phyloP scores from a whole-genome alignment of 2,329 filamentous ascomycete species.

The Fusarium lyarnte region DNA sequence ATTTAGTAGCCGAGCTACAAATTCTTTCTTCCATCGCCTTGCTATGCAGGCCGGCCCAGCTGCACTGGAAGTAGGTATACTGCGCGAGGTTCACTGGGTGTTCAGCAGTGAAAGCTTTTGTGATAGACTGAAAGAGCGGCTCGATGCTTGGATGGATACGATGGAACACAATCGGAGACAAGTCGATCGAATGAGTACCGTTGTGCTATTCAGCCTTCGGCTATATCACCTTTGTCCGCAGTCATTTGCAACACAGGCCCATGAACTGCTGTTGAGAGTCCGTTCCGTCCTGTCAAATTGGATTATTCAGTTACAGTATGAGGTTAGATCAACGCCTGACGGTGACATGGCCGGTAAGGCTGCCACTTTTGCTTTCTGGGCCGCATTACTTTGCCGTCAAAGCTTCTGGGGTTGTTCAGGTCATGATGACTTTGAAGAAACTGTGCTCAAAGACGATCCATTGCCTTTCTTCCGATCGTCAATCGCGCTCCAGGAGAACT shows the following conservation, averaged over 20 bases:
- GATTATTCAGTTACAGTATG: slow-evolving; percentile 57
- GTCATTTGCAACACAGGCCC: slow-evolving; percentile 29
- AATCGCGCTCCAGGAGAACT: slow-evolving; percentile 43
- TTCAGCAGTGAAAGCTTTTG: slow-evolving; percentile 64
- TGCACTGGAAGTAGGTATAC: slow-evolving; percentile 33
- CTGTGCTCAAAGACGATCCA: not conserved
- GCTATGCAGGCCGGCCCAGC: slow-evolving; percentile 64
- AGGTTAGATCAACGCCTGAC: slow-evolving; percentile 53
- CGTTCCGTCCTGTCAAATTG: slow-evolving; percentile 59
- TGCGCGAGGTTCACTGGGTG: slow-evolving; percentile 59
- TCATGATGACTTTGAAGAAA: not conserved
- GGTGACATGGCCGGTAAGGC: slow-evolving; percentile 47
- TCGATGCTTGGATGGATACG: slow-evolving; percentile 53
- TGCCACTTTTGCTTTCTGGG: slow-evolving; percentile 58
- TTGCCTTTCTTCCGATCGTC: slow-evolving; percentile 38
- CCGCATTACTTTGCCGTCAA: slow-evolving; percentile 64
- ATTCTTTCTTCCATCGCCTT: slow-evolving; percentile 61
- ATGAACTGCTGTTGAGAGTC: slow-evolving; percentile 51
- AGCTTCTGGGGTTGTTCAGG: slow-evolving; percentile 42
- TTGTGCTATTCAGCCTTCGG: slow-evolving; percentile 62
- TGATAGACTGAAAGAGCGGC: slow-evolving; percentile 55
- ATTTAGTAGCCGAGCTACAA: slow-evolving; percentile 64
- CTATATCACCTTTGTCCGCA: slow-evolving; percentile 33
- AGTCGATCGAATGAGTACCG: slow-evolving; percentile 63
- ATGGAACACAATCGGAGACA: slow-evolving; percentile 69